Percentiles rank a stretch among this genome's conserved stretches.
phyloP scores from a whole-genome alignment of 1,139 yeast species.

The Wickerhamomyces sp. region DNA sequence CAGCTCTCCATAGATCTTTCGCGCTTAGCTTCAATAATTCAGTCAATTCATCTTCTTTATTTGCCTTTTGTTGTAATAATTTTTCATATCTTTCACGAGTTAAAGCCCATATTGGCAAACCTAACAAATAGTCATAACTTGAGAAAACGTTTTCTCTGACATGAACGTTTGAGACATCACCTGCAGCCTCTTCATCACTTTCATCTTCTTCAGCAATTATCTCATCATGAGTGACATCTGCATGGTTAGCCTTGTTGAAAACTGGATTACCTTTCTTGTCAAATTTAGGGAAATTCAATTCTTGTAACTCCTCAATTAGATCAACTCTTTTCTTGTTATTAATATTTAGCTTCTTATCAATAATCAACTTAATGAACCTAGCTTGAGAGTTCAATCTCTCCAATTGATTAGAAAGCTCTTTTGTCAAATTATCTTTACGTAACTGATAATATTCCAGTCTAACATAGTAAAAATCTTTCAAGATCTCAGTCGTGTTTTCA shows the following conservation, averaged over 20 bases:
- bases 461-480: slow-evolving; percentile 78
- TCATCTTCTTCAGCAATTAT: slow-evolving; percentile 33
- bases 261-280: slow-evolving; percentile 63
- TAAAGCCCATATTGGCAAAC: slow-evolving; percentile 92
- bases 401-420: slow-evolving; percentile 66
- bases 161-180: slow-evolving; percentile 26
- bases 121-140: slow-evolving; percentile 69
- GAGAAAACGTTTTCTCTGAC: slow-evolving; percentile 40
- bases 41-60: slow-evolving; percentile 69
- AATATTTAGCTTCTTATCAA: slow-evolving; percentile 65
- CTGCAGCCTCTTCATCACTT: slow-evolving; percentile 32
- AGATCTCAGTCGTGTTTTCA: slow-evolving; percentile 68
- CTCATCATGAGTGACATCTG: slow-evolving; percentile 30
- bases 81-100: slow-evolving; percentile 86
- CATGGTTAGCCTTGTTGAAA: slow-evolving; percentile 31
- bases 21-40: slow-evolving; percentile 64
- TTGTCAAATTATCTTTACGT: slow-evolving; percentile 78
- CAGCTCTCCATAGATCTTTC: slow-evolving; percentile 84
- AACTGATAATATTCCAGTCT: slow-evolving; percentile 88
- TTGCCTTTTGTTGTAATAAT: slow-evolving; percentile 66
- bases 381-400: slow-evolving; percentile 80
- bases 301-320: slow-evolving; percentile 59
- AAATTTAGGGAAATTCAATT: slow-evolving; percentile 69
- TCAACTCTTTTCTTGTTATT: slow-evolving; percentile 69
- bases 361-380: slow-evolving; percentile 84